Evolutionary conservation across 1,284 basidiomycete genomes (phyloP), one percentile per base, ranked within the genome.

Genomic region (Microbotryomycetes sp.): DNA sequence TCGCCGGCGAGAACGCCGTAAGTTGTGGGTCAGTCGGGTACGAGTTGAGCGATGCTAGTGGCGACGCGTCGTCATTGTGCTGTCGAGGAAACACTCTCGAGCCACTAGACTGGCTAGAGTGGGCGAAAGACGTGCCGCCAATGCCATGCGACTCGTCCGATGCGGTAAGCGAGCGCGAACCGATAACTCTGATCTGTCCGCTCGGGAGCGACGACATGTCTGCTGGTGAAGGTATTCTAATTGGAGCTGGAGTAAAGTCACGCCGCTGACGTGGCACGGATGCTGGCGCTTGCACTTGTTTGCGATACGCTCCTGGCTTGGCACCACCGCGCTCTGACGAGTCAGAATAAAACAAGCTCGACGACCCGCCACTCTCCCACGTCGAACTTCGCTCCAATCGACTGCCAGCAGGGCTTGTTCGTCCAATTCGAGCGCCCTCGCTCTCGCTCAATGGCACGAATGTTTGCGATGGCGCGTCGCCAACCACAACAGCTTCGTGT

Each of bases 281-380:
- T 18, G 26, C 11, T 41, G 35, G 35, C 18, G 35, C 35, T 41
- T 41, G 11, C 35, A 41, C 11, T 41, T 18, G 11, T 41, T 41
- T 41, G 9, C 18, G 9, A 18, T 18, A 9, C 11, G 35, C 35
- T 41, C 11, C 35, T 41, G 11, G 11, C 35, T 41, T 41, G 35
- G 11, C 18, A 18, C 35, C 35, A 11, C 35, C 5, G 49, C 52
- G 21, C 45, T 52, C 60, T 15, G 64, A 62, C 3, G 60, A 53
- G 47, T 68, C 66, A 21, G 68, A 67, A 61, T 72, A 72, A 61
- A 71, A 72, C 2, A 71, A 56, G 16, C 62, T 65, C 16, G 66
- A 68, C 23, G 60, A 63, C n/a, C 61, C 65, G 13, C 64, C 57
- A 31, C 64, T 66, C 55, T 67, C 67, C 61, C 68, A 70, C 51